phyloP scores from a whole-genome alignment of 2,329 filamentous ascomycete genomes.

The Boeremia lycopersici region DNA sequence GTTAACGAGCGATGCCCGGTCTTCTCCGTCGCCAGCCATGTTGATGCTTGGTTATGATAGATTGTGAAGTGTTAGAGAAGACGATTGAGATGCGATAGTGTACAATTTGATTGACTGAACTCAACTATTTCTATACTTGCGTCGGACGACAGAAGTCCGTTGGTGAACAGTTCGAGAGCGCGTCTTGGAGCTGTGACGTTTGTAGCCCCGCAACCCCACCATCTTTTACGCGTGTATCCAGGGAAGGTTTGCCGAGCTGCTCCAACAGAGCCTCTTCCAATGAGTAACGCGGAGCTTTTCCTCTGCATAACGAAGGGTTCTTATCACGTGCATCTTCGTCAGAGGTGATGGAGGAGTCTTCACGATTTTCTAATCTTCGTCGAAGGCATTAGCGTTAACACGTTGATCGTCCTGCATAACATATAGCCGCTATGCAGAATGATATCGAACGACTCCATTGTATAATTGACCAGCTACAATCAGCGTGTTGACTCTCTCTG shows the following conservation, averaged over 20 bases:
- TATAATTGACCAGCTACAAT: no score
- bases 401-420: no score
- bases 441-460: no score
- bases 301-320: no score
- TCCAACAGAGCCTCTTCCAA: no score
- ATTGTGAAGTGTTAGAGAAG: not conserved
- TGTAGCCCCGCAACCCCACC: slow-evolving; percentile 11
- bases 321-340: no score
- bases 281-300: no score
- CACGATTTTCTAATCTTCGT: no score
- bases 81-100: not conserved
- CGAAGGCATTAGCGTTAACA: no score
- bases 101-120: not conserved
- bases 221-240: not conserved
- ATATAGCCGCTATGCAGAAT: no score
- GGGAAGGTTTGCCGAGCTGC: slow-evolving; percentile 9
- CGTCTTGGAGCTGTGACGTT: slow-evolving; percentile 7
- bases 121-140: slow-evolving; percentile 8
- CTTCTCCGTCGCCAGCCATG: slow-evolving; percentile 46
- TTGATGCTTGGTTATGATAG: slow-evolving; percentile 3
- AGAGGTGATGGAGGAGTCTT: no score
- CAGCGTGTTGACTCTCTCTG: no score
- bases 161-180: slow-evolving; percentile 8
- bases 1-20: slow-evolving; percentile 52
- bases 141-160: slow-evolving; percentile 17